phyloP scores from a whole-genome alignment of 441 rosid genomes.

The Kokia cookei region DNA sequence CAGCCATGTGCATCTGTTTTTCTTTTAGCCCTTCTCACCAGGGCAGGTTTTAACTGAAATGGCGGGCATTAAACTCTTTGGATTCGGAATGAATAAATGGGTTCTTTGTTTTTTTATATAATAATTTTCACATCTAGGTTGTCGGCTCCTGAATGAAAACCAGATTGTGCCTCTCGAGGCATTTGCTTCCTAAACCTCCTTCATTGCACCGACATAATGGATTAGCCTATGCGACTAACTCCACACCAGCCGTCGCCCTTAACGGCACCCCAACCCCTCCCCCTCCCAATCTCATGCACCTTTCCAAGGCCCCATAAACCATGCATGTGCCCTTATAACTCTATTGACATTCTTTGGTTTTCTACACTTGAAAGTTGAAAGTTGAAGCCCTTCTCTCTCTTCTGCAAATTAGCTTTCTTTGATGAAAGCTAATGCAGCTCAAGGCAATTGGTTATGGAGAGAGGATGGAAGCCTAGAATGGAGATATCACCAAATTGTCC shows the following conservation, averaged over 20 bases:
- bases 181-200: conserved; percentile 35
- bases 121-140: neutral
- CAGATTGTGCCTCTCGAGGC: conserved; percentile 28
- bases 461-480: conserved; percentile 43
- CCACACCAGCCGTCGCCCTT: conserved; percentile 20
- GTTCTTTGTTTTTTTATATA: neutral
- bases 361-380: neutral
- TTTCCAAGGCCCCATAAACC: neutral
- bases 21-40: neutral
- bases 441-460: conserved; percentile 33
- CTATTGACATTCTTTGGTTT: neutral
- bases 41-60: neutral
- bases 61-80: neutral
- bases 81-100: neutral
- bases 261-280: conserved; percentile 24
- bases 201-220: conserved; percentile 36
- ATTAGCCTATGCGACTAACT: conserved; percentile 36
- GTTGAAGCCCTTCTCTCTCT: neutral
- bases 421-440: neutral
- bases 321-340: conserved; percentile 4
- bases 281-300: conserved; percentile 25
- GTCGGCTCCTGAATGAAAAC: conserved; percentile 30
- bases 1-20: conserved; percentile 1
- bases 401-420: neutral
- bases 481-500: conserved; percentile 60